phyloP scores from a whole-genome alignment of 2,329 filamentous ascomycete species.

The Colletotrichum musicola region DNA sequence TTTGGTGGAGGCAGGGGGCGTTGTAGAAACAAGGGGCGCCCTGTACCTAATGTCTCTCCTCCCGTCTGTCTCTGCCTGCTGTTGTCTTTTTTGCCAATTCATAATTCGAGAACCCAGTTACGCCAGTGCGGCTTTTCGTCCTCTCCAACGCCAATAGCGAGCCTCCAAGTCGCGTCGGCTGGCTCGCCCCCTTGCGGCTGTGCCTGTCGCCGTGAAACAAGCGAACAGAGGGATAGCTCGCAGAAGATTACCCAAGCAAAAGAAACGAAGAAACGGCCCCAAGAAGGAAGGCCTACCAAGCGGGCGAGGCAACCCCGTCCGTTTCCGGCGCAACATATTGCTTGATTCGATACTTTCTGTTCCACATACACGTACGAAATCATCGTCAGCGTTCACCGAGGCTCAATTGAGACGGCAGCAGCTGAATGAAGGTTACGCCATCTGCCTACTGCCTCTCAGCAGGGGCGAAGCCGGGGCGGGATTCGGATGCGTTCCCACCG shows the following conservation, averaged over 20 bases:
- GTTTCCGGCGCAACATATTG: neutral
- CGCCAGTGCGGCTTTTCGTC: constrained; percentile 4
- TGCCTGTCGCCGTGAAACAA: constrained; percentile 1
- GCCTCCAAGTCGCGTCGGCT: neutral
- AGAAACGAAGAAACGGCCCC: neutral
- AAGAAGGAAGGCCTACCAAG: neutral
- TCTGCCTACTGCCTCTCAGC: neutral
- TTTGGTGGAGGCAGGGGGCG: neutral
- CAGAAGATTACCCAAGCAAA: neutral
- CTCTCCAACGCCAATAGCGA: constrained; percentile 2
- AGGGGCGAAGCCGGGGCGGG: neutral
- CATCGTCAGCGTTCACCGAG: too few species aligned
- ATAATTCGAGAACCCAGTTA: neutral
- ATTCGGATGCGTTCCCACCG: neutral
- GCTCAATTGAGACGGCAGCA: too few species aligned
- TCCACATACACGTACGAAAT: neutral
- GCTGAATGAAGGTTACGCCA: neutral
- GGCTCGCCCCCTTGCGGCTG: constrained; percentile 3
- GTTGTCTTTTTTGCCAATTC: constrained; percentile 9
- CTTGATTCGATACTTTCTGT: neutral
- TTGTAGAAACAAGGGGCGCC: neutral
- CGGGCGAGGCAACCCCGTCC: neutral
- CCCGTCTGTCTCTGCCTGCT: neutral
- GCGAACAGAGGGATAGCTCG: neutral
- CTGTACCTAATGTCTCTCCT: neutral